Base-by-base conservation (phyloP, 305 asterid genomes). In the Fraxinus xanthoxyloides region DNA sequence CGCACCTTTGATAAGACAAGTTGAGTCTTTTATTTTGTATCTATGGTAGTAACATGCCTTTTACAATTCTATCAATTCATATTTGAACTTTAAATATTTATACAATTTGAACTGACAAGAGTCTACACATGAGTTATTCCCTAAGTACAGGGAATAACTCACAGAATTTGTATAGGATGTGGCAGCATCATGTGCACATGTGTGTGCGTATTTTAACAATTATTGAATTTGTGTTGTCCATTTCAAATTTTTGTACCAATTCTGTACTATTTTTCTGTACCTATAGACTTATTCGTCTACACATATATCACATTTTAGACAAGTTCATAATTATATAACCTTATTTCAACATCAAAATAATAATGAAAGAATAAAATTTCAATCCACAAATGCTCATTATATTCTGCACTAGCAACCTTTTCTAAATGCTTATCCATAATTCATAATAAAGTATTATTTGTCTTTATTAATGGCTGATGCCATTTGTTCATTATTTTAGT, bases 401-500 rank as follows among this genome's bases (percentile, higher is more conserved):
- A 4, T 4, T n/a, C 63, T n/a, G 63, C 63, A n/a, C 24, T 51
- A 51, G 9, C 63, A 5, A 1, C 9, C 63, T 54, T n/a, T 54
- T 54, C 63, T 48, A 15, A 48, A 48, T 48, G 59, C 59, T 48
- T 48, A 15, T 15, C 21, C 59, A 48, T 48, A 48, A 48, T 48
- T 23, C 15, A 23, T 24, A 65, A 65, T 65, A 24, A 65, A 65
- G 28, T 10, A 24, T 13, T 12, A 2, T 31, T 26, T 28, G 4
- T 61, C 73, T 65, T 24, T 19, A 40, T 75, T 34, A 7, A 30
- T 46, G 77, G 78, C 46, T 79, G 84, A 77, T 81, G 79, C 69
- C 73, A 73, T 54, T 70, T 79, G 63, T 72, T 46, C 24, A 30
- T 51, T 76, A 12, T 40, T 34, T 10, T 7, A 7, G 75, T 67